Base-by-base conservation (phyloP, 1,139 yeast genomes). In the Scheffersomyces titani region DNA sequence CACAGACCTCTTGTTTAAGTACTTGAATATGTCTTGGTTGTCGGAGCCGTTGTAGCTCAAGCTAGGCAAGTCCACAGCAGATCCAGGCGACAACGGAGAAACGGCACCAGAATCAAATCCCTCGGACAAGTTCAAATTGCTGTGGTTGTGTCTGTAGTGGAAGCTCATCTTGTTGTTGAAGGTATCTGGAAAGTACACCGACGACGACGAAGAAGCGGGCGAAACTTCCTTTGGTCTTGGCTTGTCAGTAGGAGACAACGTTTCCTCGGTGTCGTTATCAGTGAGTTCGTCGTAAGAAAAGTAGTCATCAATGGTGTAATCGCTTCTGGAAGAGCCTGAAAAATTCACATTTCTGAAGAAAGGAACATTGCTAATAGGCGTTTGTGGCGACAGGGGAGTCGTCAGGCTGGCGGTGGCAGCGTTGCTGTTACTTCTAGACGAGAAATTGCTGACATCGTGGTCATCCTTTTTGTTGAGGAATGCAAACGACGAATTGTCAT, bases 1-100 rank as follows among this genome's bases (percentile, higher is more conserved):
- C 54, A 83, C 70, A 55, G 83, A 77, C 57, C 81, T 72, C 58
- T 78, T 76, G 64, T 82, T 83, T 63, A 83, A 71, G 52, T 75
- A 68, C 62, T 70, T 73, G 52, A 70, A 68, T 40, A 74, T 62
- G 56, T 73, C 75, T 52, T 72, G 66, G 40, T 65, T 61, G 51
- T 62, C 63, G 40, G 47, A 18, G 44, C 48, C 20, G 3, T 52
- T 58, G 24, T 46, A 46, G 24, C 13, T 46, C 49, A 46, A 46
- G 24, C 19, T 46, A 18, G 49, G 49, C n/a, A 46, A 46, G 22
- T 46, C 49, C 22, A 46, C 49, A 13, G 22, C 19, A 11, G 49
- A 46, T 13, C 19, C 49, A 6, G 49, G 49, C 6, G 49, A 46
- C 49, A 46, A 46, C 19, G 49, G 49, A 19, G 49, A 46, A 20